A percentile compares a stretch with the other conserved stretches of the same genome.
These are phyloP conservation scores for Sporothrix globosa DNA, from an alignment of 2,329 filamentous ascomycete genomes.

Conservation along the genomic window DNA sequence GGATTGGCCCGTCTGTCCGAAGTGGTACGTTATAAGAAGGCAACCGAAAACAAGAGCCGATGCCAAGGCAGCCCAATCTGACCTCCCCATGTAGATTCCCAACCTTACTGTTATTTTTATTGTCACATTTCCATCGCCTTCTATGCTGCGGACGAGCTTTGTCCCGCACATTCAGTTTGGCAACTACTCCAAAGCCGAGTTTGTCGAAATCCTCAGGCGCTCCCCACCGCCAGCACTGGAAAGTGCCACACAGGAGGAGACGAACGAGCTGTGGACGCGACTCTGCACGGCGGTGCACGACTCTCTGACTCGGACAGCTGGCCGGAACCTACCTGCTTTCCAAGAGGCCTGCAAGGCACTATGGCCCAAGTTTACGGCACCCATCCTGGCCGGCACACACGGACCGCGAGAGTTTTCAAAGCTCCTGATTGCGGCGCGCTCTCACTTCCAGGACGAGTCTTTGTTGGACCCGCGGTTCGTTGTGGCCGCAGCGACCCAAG, in stretches of 20 bases:
- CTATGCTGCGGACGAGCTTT: slow-evolving; percentile 69
- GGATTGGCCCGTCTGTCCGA: slow-evolving; percentile 82
- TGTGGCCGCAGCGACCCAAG: slow-evolving; percentile 29
- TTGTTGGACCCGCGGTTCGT: slow-evolving; percentile 68
- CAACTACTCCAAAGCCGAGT: slow-evolving; percentile 79
- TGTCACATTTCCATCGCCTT: slow-evolving; percentile 69
- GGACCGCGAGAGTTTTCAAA: slow-evolving; percentile 80
- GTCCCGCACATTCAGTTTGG: slow-evolving; percentile 81
- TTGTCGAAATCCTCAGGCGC: slow-evolving; percentile 73
- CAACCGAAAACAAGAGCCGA: neutral
- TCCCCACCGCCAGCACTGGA: slow-evolving; percentile 50
- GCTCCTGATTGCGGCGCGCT: slow-evolving; percentile 71
- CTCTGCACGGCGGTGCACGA: slow-evolving; percentile 88
- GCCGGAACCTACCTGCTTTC: slow-evolving; percentile 76
- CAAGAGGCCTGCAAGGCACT: slow-evolving; percentile 69
- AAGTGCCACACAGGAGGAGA: slow-evolving; percentile 59
- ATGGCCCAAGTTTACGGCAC: slow-evolving; percentile 83
- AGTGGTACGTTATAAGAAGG: slow-evolving; percentile 58
- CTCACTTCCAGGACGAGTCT: slow-evolving; percentile 73
- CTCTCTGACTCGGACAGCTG: slow-evolving; percentile 76
- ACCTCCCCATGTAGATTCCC: slow-evolving; percentile 63
- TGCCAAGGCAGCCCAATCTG: neutral
- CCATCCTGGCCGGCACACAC: slow-evolving; percentile 73
- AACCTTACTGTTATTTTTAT: slow-evolving; percentile 77
- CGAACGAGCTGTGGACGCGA: slow-evolving; percentile 72